phyloP scores from a whole-genome alignment of 192 early-diverging fungal species.

The Backusella macrospora region DNA sequence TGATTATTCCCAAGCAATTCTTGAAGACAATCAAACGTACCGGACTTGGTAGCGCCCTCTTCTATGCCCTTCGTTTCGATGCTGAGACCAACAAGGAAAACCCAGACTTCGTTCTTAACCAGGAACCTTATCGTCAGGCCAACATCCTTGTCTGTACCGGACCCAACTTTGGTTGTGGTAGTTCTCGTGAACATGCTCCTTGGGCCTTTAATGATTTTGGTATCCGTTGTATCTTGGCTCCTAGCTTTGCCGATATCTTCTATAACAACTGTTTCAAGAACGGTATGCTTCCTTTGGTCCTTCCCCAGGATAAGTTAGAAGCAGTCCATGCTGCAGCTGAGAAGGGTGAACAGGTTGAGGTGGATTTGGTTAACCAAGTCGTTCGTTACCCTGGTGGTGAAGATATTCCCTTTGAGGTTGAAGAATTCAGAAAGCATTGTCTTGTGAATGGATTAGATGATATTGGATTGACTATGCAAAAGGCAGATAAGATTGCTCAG shows the following conservation, averaged over 20 bases:
- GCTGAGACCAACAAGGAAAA: constrained; percentile 46
- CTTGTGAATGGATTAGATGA: constrained; percentile 73
- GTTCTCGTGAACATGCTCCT: constrained; percentile 71
- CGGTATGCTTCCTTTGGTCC: constrained; percentile 64
- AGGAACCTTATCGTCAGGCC: constrained; percentile 50
- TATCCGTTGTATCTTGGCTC: constrained; percentile 68
- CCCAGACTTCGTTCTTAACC: constrained; percentile 66
- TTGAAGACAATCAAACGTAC: constrained; percentile 76
- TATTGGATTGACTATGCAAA: constrained; percentile 72
- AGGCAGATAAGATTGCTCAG: constrained; percentile 48
- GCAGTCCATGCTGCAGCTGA: constrained; percentile 49
- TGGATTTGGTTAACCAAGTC: constrained; percentile 59
- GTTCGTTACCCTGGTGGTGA: constrained; percentile 47
- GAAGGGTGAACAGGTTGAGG: constrained; percentile 48
- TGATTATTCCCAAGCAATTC: constrained; percentile 79
- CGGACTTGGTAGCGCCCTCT: constrained; percentile 62
- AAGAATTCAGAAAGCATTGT: constrained; percentile 62
- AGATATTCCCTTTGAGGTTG: constrained; percentile 58
- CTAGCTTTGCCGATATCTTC: constrained; percentile 74
- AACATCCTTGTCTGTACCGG: constrained; percentile 59
- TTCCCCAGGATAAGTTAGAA: constrained; percentile 41
- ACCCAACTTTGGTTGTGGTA: constrained; percentile 73
- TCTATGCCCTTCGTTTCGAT: constrained; percentile 63
- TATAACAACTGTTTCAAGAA: constrained; percentile 79
- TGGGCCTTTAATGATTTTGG: constrained; percentile 77